Percentiles rank a stretch among this genome's conserved stretches.
phyloP scores from a whole-genome alignment of 2,329 filamentous ascomycete genomes.

The Aspergillus chevalieri region DNA sequence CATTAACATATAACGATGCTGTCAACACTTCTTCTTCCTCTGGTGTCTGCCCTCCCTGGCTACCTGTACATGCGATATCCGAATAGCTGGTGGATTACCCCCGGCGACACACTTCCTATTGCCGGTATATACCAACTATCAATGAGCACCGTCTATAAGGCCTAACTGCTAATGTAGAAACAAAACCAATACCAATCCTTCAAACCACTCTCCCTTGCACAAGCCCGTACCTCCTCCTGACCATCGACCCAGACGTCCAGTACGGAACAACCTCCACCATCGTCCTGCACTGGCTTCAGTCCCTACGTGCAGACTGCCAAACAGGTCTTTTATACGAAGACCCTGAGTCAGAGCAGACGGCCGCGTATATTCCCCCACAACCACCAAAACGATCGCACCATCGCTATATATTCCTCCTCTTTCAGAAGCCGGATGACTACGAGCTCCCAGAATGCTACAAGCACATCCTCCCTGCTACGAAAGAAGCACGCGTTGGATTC shows the following conservation, averaged over 20 bases:
- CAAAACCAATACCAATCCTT: constrained; percentile 10
- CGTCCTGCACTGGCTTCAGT: constrained; percentile 24
- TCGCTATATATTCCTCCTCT: constrained; percentile 28
- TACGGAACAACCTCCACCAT: constrained; percentile 10
- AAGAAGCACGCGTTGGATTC: constrained; percentile 25
- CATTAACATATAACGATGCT: no score
- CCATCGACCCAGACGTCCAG: constrained; percentile 19
- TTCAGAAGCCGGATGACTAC: constrained; percentile 19
- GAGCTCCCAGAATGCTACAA: constrained; percentile 25
- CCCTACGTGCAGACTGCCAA: constrained; percentile 10
- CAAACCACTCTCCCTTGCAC: constrained; percentile 13
- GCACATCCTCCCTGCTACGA: constrained; percentile 23
- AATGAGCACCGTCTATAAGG: no score
- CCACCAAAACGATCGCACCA: constrained; percentile 22
- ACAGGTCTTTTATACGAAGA: not conserved
- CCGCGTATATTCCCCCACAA: constrained; percentile 25
- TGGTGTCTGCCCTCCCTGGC: no score
- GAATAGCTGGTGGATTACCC: constrained; percentile 11
- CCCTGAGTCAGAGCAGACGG: not conserved
- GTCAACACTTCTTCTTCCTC: not conserved
- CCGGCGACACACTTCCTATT: constrained; percentile 11
- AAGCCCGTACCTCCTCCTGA: constrained; percentile 15
- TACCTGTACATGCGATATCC: constrained; percentile 15
- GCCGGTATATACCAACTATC: not conserved
- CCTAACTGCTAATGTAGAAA: no score